Percentiles rank a stretch among this genome's conserved stretches.
Evolutionary conservation across 1,284 basidiomycete genomes (phyloP).

Genomic region (Ceratobasidium sp.): DNA sequence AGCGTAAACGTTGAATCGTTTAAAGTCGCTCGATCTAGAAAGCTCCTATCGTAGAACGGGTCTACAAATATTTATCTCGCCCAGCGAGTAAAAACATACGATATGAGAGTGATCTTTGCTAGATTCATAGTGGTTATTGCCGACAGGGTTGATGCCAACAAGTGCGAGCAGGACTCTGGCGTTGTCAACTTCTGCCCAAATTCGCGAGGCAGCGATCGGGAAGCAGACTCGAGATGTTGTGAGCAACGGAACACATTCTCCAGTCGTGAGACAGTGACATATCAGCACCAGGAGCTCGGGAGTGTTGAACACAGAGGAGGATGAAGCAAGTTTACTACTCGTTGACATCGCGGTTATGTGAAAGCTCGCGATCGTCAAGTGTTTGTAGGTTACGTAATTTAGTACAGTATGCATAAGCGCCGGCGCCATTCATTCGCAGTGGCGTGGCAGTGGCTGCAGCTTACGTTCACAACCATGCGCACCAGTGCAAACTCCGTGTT

Average conservation of each 20-base stretch:
- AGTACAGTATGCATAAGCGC: too few relatives aligned
- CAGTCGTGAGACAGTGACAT: not conserved
- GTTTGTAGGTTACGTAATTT: too few relatives aligned
- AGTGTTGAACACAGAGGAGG: too few relatives aligned
- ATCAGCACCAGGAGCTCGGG: not conserved
- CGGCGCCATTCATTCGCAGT: too few relatives aligned
- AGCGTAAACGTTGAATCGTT: conserved; percentile 10
- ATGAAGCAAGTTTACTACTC: too few relatives aligned
- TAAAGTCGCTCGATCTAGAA: not conserved
- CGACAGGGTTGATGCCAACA: not conserved
- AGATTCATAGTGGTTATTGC: not conserved
- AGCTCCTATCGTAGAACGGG: not conserved
- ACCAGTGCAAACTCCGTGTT: not conserved
- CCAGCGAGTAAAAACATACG: not conserved
- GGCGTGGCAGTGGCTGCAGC: too few relatives aligned
- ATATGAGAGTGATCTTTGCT: not conserved
- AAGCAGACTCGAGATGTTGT: not conserved
- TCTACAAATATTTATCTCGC: not conserved
- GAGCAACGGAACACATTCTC: not conserved
- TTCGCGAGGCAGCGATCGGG: not conserved
- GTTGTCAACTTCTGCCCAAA: not conserved
- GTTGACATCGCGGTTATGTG: too few relatives aligned
- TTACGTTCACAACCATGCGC: not conserved
- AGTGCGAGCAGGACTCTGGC: not conserved
- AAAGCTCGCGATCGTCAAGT: too few relatives aligned